These are phyloP conservation scores for Lachnellula suecica DNA, from an alignment of 2,329 filamentous ascomycete species.

Conservation along the genomic window DNA sequence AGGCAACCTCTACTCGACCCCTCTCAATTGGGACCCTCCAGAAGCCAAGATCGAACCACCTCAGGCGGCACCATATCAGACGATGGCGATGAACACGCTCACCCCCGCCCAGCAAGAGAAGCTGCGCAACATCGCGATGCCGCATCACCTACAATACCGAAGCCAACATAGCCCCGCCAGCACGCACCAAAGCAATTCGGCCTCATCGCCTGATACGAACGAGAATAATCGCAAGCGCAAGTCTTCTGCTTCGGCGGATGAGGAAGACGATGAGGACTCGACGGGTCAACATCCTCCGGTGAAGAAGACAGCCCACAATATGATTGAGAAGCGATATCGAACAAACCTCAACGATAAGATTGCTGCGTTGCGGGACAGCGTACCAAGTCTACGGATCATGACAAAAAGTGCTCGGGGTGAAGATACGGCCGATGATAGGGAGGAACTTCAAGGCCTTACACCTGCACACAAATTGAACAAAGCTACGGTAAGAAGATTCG, in stretches of 20 bases:
- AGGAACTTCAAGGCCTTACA: constrained; percentile 78
- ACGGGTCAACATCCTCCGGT: constrained; percentile 55
- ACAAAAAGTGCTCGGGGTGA: constrained; percentile 68
- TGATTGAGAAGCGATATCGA: constrained; percentile 96
- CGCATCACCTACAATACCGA: constrained; percentile 56
- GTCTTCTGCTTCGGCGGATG: constrained; percentile 57
- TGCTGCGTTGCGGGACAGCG: constrained; percentile 84
- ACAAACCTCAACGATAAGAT: constrained; percentile 98
- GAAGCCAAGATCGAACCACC: constrained; percentile 25
- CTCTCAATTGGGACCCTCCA: constrained; percentile 33
- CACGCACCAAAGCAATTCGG: constrained; percentile 45
- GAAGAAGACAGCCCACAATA: constrained; percentile 97
- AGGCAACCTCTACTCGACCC: constrained; percentile 31
- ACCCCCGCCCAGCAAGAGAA: constrained; percentile 61
- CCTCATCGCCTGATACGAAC: constrained; percentile 61
- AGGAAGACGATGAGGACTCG: constrained; percentile 60
- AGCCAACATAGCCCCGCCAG: constrained; percentile 49
- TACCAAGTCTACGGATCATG: constrained; percentile 85
- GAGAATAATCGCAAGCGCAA: constrained; percentile 65
- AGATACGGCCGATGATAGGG: constrained; percentile 70
- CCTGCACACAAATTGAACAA: constrained; percentile 96
- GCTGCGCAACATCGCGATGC: constrained; percentile 64
- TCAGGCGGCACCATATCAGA: constrained; percentile 17
- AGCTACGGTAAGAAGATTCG: constrained; percentile 67
- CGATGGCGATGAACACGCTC: constrained; percentile 41